These are phyloP conservation scores for Rhizopogon vesiculosus DNA, from an alignment of 768 basidiomycete species.

Conservation along the genomic window DNA sequence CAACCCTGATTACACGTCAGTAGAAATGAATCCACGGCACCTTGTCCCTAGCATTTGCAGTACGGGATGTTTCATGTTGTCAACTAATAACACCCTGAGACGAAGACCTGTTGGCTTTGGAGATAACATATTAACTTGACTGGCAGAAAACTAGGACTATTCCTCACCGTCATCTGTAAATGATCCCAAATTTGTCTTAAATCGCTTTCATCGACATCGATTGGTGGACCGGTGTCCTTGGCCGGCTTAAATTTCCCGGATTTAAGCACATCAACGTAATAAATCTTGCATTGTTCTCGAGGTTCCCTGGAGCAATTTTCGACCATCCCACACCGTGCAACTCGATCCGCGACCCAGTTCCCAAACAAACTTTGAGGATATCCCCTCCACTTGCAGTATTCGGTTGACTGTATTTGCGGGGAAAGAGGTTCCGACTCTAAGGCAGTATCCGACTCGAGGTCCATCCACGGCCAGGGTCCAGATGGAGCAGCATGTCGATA, in stretches of 20 bases:
- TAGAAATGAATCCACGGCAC: constrained; percentile 20
- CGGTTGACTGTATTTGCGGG: not conserved
- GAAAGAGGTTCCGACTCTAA: constrained; percentile 5
- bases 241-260: constrained; percentile 27
- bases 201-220: constrained; percentile 8
- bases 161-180: constrained; percentile 13
- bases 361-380: constrained; percentile 45
- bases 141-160: not conserved
- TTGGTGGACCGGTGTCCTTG: not conserved
- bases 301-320: not conserved
- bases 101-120: constrained; percentile 13
- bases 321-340: constrained; percentile 20
- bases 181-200: constrained; percentile 14
- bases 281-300: constrained; percentile 3
- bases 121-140: not conserved
- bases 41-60: constrained; percentile 48
- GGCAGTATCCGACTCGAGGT: not conserved
- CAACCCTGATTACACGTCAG: not conserved
- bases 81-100: constrained; percentile 33
- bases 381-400: constrained; percentile 14
- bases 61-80: constrained; percentile 40
- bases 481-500: constrained; percentile 38
- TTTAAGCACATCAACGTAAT: constrained; percentile 36
- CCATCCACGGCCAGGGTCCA: constrained; percentile 29
- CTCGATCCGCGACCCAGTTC: constrained; percentile 42